phyloP scores from a whole-genome alignment of 345 rosid genomes.

The Erodium maritimum region DNA sequence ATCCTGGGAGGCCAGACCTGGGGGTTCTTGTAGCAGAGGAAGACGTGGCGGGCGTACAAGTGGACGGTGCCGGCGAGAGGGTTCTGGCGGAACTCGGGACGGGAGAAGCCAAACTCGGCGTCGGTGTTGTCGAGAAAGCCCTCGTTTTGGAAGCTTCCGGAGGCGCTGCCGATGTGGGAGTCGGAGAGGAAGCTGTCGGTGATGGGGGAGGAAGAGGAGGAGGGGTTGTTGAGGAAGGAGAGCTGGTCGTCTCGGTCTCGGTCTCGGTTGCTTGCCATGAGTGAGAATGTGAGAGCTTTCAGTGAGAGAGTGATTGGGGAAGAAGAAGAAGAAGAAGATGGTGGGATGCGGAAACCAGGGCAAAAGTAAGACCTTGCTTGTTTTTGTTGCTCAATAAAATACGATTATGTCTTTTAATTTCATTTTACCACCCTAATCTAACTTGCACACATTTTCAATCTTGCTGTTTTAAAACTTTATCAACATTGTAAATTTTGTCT shows the following conservation, averaged over 20 bases:
- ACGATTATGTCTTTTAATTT: no score
- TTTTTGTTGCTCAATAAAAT: no score
- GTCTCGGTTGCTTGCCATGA: conserved; percentile 20
- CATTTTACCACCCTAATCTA: no score
- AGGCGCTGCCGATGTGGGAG: conserved; percentile 49
- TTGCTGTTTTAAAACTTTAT: no score
- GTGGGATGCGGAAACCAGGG: no score
- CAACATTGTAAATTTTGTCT: no score
- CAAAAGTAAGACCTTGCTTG: no score
- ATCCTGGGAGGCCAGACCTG: conserved; percentile 91
- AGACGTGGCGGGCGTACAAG: conserved; percentile 76
- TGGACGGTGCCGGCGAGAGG: conserved; percentile 72
- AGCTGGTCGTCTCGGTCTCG: conserved; percentile 50
- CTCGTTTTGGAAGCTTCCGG: conserved; percentile 78
- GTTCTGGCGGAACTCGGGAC: conserved; percentile 59
- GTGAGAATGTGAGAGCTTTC: background rate
- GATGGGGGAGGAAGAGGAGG: conserved; percentile 59
- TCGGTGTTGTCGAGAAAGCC: conserved; percentile 36
- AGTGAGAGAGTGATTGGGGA: background rate
- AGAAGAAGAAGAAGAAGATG: background rate
- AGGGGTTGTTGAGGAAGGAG: conserved; percentile 29
- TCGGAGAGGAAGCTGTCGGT: conserved; percentile 39
- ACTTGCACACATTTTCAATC: no score
- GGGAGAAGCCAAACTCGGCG: conserved; percentile 64
- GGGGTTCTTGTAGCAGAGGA: conserved; percentile 88